phyloP scores from a whole-genome alignment of 2,329 filamentous ascomycete species.

The Orbilia javanica region DNA sequence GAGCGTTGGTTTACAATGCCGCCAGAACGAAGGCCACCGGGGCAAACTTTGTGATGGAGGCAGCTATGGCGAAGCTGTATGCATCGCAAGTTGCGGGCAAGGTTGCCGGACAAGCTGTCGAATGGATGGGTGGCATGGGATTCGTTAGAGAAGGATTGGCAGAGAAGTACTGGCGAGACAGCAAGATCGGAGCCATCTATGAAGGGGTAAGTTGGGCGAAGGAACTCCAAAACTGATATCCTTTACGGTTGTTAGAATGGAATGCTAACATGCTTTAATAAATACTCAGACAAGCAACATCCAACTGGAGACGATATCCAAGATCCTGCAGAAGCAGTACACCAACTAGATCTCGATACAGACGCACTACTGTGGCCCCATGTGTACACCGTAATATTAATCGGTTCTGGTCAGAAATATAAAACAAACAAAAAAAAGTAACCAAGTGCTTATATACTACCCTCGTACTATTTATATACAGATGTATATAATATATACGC shows the following conservation, averaged over 20 bases:
- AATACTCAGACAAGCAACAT: slow-evolving; percentile 73
- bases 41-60: slow-evolving; percentile 87
- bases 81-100: slow-evolving; percentile 90
- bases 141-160: slow-evolving; percentile 96
- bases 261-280: not conserved
- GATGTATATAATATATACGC: not conserved
- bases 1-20: slow-evolving; percentile 94
- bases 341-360: slow-evolving; percentile 67
- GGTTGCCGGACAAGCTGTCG: slow-evolving; percentile 86
- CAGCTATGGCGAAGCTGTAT: slow-evolving; percentile 98
- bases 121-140: slow-evolving; percentile 99
- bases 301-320: slow-evolving; percentile 78
- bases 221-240: slow-evolving; percentile 58
- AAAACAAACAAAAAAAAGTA: too few relatives aligned
- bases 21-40: slow-evolving; percentile 98
- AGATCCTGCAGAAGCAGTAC: slow-evolving; percentile 77
- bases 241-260: slow-evolving; percentile 53
- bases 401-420: not conserved
- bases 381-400: not conserved
- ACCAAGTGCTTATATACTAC: not conserved
- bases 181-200: slow-evolving; percentile 98
- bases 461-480: too few relatives aligned
- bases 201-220: slow-evolving; percentile 75
- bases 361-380: too few relatives aligned
- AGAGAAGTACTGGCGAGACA: slow-evolving; percentile 97